Percentiles rank a stretch among this genome's conserved stretches.
These are phyloP conservation scores for Crotalaria pallida DNA, from an alignment of 306 rosid species.

Conservation along the genomic window DNA sequence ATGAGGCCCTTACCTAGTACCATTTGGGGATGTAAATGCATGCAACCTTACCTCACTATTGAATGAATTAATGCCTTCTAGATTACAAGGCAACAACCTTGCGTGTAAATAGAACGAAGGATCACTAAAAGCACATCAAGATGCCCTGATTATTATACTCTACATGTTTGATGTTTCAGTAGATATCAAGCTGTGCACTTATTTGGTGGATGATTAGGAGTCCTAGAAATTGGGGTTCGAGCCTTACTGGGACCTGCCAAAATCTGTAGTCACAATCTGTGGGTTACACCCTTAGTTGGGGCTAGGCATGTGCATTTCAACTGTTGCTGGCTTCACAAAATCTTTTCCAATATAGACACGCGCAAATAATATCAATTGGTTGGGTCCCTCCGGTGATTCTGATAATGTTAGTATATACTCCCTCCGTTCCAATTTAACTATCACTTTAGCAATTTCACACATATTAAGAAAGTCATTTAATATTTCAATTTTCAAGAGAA, in stretches of 20 bases:
- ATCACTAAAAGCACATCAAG: neutral
- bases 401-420: neutral
- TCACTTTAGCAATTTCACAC: too few relatives aligned
- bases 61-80: too few relatives aligned
- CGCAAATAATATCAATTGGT: neutral
- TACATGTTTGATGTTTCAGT: neutral
- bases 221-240: neutral
- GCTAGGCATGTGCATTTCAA: neutral
- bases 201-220: neutral
- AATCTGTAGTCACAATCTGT: neutral
- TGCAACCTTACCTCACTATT: too few relatives aligned
- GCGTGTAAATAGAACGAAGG: neutral
- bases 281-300: neutral
- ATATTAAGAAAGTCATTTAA: too few relatives aligned
- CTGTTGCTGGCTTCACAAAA: slow-evolving; percentile 6
- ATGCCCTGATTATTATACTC: neutral
- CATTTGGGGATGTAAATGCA: too few relatives aligned
- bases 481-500: too few relatives aligned
- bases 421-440: too few relatives aligned
- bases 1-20: too few relatives aligned
- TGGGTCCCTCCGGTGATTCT: neutral
- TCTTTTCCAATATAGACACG: neutral
- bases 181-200: neutral
- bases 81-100: too few relatives aligned
- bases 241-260: neutral